phyloP scores from a whole-genome alignment of 2,329 filamentous ascomycete species.

The Botryotinia globosa region DNA sequence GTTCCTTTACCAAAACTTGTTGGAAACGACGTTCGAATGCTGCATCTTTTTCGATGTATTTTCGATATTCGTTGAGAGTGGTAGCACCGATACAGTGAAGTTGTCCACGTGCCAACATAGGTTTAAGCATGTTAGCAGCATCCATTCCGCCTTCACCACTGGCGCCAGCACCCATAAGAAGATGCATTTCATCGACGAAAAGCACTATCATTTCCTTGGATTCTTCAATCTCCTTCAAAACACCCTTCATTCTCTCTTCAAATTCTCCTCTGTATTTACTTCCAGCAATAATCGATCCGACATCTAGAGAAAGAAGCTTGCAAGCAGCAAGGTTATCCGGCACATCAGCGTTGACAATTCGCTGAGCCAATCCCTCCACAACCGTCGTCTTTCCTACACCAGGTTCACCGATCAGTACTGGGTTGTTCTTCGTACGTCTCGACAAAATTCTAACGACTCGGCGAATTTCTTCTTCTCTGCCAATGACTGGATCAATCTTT shows the following conservation, averaged over 20 bases:
- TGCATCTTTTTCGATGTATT: conserved; percentile 98
- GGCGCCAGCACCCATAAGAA: conserved; percentile 94
- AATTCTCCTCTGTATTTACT: conserved; percentile 99
- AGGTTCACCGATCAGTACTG: conserved; percentile 93
- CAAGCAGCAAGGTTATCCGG: conserved; percentile 93
- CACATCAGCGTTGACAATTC: conserved; percentile 95
- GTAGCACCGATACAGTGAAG: conserved; percentile 98
- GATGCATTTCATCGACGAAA: conserved; percentile 97
- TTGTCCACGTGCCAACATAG: conserved; percentile 94
- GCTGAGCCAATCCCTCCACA: conserved; percentile 89
- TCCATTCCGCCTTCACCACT: conserved; percentile 98
- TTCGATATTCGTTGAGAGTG: conserved; percentile 91
- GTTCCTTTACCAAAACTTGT: conserved; percentile 96
- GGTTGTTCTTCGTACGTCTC: conserved; percentile 96
- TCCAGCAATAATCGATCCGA: conserved; percentile 90
- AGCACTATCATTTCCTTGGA: conserved; percentile 96
- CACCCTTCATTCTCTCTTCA: conserved; percentile 98
- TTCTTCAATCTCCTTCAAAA: conserved; percentile 92
- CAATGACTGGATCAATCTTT: conserved; percentile 97
- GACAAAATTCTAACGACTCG: conserved; percentile 89
- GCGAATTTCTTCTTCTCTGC: conserved; percentile 91
- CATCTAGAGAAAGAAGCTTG: conserved; percentile 90
- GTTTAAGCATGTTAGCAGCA: conserved; percentile 94
- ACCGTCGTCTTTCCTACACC: conserved; percentile 99
- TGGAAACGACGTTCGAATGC: conserved; percentile 99